phyloP scores from a whole-genome alignment of 1,284 basidiomycete species.

The Farysia itapuensis region DNA sequence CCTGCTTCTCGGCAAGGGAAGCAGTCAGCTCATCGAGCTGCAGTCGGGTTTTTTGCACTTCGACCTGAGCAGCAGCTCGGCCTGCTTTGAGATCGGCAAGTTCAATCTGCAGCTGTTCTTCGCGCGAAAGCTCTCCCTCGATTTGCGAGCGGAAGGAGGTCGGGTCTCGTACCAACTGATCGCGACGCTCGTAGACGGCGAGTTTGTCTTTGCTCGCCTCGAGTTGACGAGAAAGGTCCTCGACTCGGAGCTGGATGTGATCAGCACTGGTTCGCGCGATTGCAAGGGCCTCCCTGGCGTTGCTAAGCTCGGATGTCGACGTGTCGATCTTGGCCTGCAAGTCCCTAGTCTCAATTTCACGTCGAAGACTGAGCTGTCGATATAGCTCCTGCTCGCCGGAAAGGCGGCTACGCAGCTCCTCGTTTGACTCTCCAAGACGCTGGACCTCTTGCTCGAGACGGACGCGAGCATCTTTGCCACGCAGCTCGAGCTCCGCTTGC shows the following conservation, averaged over 20 bases:
- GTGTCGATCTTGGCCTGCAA: constrained; percentile 74
- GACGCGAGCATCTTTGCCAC: constrained; percentile 75
- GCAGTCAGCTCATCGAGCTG: constrained; percentile 79
- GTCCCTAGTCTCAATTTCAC: constrained; percentile 78
- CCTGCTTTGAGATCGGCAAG: constrained; percentile 66
- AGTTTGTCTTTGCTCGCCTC: constrained; percentile 80
- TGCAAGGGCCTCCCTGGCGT: constrained; percentile 73
- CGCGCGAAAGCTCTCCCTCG: constrained; percentile 63
- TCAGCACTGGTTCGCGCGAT: constrained; percentile 77
- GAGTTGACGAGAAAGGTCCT: constrained; percentile 71
- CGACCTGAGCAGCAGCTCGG: constrained; percentile 51
- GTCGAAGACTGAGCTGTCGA: constrained; percentile 72
- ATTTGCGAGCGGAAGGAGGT: constrained; percentile 21
- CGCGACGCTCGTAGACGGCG: constrained; percentile 77
- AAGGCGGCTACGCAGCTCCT: constrained; percentile 75
- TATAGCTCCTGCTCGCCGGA: constrained; percentile 76
- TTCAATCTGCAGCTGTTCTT: constrained; percentile 79
- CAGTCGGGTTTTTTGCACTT: constrained; percentile 65
- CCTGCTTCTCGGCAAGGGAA: constrained; percentile 70
- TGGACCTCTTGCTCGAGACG: constrained; percentile 78
- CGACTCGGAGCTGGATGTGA: constrained; percentile 76
- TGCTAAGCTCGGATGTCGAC: constrained; percentile 70
- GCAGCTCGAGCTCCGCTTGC: constrained; percentile 80
- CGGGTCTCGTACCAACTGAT: constrained; percentile 32
- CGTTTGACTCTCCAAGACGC: constrained; percentile 66